Percentiles rank a stretch among this genome's conserved stretches.
Conservation (phyloP, 2,329 filamentous ascomycete genomes). For the Alternaria arbusti region DNA sequence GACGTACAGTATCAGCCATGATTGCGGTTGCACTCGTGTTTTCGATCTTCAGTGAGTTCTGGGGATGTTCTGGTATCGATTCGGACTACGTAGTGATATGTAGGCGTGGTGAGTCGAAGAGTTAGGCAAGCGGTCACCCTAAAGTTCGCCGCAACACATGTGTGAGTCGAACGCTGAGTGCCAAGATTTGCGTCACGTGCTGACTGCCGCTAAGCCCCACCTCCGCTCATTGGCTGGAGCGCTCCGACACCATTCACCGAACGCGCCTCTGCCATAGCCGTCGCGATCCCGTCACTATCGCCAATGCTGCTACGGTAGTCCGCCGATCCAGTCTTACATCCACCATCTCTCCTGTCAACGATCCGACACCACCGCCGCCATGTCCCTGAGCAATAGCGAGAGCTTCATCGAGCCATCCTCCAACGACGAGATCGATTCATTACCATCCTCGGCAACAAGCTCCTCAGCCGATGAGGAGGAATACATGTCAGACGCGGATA, state of each 20-base stretch:
- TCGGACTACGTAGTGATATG: not conserved
- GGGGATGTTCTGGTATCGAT: not conserved
- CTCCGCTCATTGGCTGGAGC: constrained; percentile 33
- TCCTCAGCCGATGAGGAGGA: constrained; percentile 64
- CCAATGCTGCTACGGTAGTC: constrained; percentile 32
- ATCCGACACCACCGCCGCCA: constrained; percentile 18
- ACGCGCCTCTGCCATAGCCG: constrained; percentile 10
- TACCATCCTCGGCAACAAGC: constrained; percentile 59
- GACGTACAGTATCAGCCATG: constrained; percentile 59
- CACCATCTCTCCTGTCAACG: not conserved
- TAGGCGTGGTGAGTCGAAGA: not conserved
- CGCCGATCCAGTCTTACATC: not conserved
- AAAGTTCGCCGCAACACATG: constrained; percentile 18
- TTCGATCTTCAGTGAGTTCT: constrained; percentile 4
- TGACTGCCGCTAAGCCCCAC: constrained; percentile 25
- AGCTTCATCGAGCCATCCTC: constrained; percentile 47
- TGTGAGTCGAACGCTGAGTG: constrained; percentile 25
- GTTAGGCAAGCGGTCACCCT: not conserved
- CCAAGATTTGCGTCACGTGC: constrained; percentile 30
- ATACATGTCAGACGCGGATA: constrained; percentile 80
- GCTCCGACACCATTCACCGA: constrained; percentile 26
- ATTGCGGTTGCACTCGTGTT: constrained; percentile 48
- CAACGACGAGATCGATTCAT: constrained; percentile 56
- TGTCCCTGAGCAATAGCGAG: constrained; percentile 47
- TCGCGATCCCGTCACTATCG: constrained; percentile 5